phyloP scores from a whole-genome alignment of 768 basidiomycete genomes.

The Chiua virens region DNA sequence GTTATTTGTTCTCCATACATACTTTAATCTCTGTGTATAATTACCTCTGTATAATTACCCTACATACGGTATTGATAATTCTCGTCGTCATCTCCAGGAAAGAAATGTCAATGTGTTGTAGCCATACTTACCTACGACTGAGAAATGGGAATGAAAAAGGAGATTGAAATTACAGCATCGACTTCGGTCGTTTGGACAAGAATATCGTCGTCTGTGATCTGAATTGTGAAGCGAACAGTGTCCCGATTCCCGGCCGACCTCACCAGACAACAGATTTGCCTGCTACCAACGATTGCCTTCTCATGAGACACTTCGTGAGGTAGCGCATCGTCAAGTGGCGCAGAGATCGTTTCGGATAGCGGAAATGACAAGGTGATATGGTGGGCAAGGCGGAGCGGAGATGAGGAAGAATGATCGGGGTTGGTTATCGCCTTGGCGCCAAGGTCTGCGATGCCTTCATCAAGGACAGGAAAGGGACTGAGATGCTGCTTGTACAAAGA shows the following conservation, averaged over 20 bases:
- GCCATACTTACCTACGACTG: neutral
- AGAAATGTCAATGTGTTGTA: constrained; percentile 8
- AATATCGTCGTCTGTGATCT: constrained; percentile 22
- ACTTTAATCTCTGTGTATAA: constrained; percentile 9
- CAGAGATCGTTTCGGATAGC: constrained; percentile 11
- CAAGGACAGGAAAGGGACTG: constrained; percentile 39
- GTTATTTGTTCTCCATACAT: neutral
- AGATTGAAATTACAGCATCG: neutral
- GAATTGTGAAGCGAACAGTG: constrained; percentile 20
- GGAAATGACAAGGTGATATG: constrained; percentile 40
- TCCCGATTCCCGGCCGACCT: constrained; percentile 26
- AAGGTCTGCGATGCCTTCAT: constrained; percentile 12
- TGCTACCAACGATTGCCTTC: constrained; percentile 16
- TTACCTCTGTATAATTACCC: constrained; percentile 13
- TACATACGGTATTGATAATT: constrained; percentile 15
- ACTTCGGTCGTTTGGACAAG: constrained; percentile 3
- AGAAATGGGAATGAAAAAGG: neutral
- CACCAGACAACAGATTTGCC: constrained; percentile 27
- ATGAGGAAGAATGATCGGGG: constrained; percentile 16
- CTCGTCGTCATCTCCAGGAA: neutral
- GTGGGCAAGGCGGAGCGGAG: constrained; percentile 35
- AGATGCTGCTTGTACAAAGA: constrained; percentile 54
- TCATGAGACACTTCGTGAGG: constrained; percentile 18
- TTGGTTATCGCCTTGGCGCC: constrained; percentile 10
- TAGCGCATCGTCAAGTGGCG: constrained; percentile 16